Percentiles rank a stretch among this genome's conserved stretches.
Evolutionary conservation across 441 rosid species (phyloP).

Genomic region (Pelargonium myrrhifolium): DNA sequence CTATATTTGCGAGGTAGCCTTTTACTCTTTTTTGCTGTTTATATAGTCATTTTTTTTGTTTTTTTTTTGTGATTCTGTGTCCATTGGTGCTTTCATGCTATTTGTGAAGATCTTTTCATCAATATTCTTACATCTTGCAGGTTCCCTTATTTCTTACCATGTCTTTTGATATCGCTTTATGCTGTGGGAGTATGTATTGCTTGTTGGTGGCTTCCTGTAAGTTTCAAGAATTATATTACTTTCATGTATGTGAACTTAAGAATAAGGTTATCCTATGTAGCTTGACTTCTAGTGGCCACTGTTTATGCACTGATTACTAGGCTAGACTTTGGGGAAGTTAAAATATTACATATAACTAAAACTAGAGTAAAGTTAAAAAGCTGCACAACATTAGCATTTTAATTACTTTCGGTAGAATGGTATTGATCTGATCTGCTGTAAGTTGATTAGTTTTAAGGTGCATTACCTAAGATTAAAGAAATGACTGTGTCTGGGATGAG

Average conservation of each 20-base stretch:
- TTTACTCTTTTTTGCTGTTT: not conserved
- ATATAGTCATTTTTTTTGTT: not conserved
- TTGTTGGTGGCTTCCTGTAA: constrained; percentile 69
- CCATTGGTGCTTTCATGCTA: not conserved
- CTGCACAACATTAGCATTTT: no score
- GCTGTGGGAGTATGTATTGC: constrained; percentile 43
- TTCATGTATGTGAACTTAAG: not conserved
- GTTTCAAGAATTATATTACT: constrained; percentile 15
- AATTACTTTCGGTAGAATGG: no score
- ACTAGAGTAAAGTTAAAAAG: no score
- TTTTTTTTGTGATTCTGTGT: constrained; percentile 1
- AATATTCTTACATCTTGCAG: constrained; percentile 31
- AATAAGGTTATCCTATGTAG: no score
- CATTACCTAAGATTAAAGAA: no score
- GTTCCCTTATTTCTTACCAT: constrained; percentile 67
- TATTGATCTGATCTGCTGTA: no score
- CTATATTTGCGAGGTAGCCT: constrained; percentile 53
- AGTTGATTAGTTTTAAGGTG: no score
- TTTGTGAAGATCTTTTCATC: not conserved
- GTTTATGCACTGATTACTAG: no score
- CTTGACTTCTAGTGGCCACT: no score
- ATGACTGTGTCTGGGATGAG: no score
- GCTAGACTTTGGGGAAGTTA: no score
- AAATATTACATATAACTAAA: no score
- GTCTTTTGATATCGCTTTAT: constrained; percentile 49